Percentiles rank a stretch among this genome's conserved stretches.
These are phyloP conservation scores for Trichoderma atrobrunneum DNA, from an alignment of 2,329 filamentous ascomycete genomes.

Conservation along the genomic window DNA sequence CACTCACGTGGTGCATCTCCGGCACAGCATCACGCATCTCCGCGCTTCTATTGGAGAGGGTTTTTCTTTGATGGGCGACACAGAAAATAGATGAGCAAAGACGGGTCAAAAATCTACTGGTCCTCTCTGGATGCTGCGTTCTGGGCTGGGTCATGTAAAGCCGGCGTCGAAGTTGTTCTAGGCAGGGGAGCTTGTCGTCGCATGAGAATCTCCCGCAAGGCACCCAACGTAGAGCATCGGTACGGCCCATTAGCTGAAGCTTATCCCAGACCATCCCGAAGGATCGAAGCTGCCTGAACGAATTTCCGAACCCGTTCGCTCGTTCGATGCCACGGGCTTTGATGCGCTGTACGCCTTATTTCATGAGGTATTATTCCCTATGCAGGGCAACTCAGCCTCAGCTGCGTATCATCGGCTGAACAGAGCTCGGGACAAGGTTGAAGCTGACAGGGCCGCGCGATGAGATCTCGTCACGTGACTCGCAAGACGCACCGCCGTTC, in stretches of 20 bases:
- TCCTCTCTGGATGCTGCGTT: not conserved
- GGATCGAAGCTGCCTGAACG: not conserved
- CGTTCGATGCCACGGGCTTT: not conserved
- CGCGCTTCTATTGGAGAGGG: not conserved
- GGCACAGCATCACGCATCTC: not conserved
- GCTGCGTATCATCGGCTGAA: not conserved
- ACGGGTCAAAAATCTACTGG: not conserved
- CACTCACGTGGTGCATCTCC: constrained; percentile 16
- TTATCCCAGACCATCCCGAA: not conserved
- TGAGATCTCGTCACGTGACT: not conserved
- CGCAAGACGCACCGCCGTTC: not conserved
- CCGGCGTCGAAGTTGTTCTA: not conserved
- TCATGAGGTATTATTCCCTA: not conserved
- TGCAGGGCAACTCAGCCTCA: not conserved
- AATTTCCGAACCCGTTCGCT: not conserved
- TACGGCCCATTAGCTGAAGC: not conserved
- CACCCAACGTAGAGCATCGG: not conserved
- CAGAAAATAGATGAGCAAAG: not conserved
- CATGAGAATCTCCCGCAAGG: not conserved
- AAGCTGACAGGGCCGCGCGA: not conserved
- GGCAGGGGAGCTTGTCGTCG: not conserved
- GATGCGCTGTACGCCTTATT: not conserved
- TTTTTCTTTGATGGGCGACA: not conserved
- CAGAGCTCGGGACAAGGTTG: not conserved
- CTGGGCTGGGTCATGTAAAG: not conserved